Evolutionary conservation across 2,329 filamentous ascomycete species (phyloP), one percentile per base, ranked within the genome.

Genomic region (Nemania diffusa): DNA sequence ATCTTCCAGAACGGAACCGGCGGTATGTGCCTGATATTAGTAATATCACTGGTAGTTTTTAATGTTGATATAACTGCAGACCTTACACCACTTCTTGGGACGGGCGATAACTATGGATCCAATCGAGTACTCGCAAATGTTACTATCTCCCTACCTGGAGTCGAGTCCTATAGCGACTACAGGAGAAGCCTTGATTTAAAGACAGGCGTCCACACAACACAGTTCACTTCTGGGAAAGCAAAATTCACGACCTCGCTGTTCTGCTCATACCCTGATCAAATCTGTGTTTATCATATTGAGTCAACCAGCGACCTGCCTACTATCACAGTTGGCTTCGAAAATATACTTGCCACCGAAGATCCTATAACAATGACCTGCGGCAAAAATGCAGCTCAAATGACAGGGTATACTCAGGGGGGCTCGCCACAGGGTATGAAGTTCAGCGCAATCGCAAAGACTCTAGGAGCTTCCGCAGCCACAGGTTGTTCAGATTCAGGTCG

Each of bases 1-100:
- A 85, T 86, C 17, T 86, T 84, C 51, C 72, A 80, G 20, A 83
- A 85, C 57, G 83, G 82, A 5, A 84, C 80, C 0, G 84, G 84
- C n/a, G 81, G 81, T 77, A 76, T 73, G 69, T 64, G 37, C 6
- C 5, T 2, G 4, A 15, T 20, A 4, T 40, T 34, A 51, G 1
- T 7, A 32, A 51, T 48, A 6, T 13, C 0, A 8, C 1, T 11
- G 5, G 2, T 15, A 5, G 32, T 15, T 24, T 0, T 5, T n/a
- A n/a, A 11, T 37, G 46, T 37, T 67, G 50, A 70, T 42, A 50
- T 5, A 1, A 20, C 40, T 34, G 0, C 9, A 71, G 69, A 67
- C 32, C 52, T 69, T 24, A 62, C 57, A 6, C 44, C 50, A 1
- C 70, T 65, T 4, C 61, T 68, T 17, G 70, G 68, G 20, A 29